Evolutionary conservation across 345 rosid genomes (phyloP).

Genomic region (Chamaenerion angustifolium): DNA sequence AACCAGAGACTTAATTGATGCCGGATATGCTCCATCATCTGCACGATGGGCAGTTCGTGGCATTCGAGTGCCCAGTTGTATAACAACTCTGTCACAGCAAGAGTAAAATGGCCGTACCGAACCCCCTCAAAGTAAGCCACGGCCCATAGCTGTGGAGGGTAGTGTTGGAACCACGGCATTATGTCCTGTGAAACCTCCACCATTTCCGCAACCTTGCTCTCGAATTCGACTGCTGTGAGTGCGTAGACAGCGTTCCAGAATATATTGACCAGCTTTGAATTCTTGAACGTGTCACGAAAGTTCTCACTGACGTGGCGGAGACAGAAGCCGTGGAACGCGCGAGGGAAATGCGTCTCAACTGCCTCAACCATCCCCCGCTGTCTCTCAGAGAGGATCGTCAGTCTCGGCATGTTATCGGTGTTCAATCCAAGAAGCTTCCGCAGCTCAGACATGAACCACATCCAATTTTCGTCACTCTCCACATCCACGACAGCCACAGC

Average conservation of each 20-base stretch:
- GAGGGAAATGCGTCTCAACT: slow-evolving; percentile 93
- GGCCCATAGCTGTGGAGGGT: slow-evolving; percentile 85
- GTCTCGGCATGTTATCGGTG: slow-evolving; percentile 91
- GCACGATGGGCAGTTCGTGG: slow-evolving; percentile 86
- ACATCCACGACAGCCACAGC: slow-evolving; percentile 78
- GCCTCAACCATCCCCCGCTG: slow-evolving; percentile 76
- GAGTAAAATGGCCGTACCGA: slow-evolving; percentile 72
- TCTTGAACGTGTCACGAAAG: slow-evolving; percentile 89
- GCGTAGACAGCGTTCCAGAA: slow-evolving; percentile 98
- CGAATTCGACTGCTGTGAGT: slow-evolving; percentile 74
- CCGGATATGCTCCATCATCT: slow-evolving; percentile 89
- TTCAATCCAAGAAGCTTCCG: slow-evolving; percentile 90
- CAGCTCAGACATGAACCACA: slow-evolving; percentile 93
- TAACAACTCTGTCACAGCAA: slow-evolving; percentile 71
- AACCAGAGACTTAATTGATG: slow-evolving; percentile 52
- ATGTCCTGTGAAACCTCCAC: slow-evolving; percentile 81
- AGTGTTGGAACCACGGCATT: slow-evolving; percentile 57
- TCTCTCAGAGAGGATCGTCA: slow-evolving; percentile 93
- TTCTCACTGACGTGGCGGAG: slow-evolving; percentile 78
- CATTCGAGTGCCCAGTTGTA: slow-evolving; percentile 95
- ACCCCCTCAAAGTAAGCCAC: slow-evolving; percentile 88
- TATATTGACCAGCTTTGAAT: slow-evolving; percentile 76
- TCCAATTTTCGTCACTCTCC: slow-evolving; percentile 90
- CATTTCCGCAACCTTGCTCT: slow-evolving; percentile 71
- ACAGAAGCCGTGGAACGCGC: slow-evolving; percentile 88